A percentile compares a stretch with the other conserved stretches of the same genome.
phyloP scores from a whole-genome alignment of 1,284 basidiomycete genomes.

The Ustilago hordei region DNA sequence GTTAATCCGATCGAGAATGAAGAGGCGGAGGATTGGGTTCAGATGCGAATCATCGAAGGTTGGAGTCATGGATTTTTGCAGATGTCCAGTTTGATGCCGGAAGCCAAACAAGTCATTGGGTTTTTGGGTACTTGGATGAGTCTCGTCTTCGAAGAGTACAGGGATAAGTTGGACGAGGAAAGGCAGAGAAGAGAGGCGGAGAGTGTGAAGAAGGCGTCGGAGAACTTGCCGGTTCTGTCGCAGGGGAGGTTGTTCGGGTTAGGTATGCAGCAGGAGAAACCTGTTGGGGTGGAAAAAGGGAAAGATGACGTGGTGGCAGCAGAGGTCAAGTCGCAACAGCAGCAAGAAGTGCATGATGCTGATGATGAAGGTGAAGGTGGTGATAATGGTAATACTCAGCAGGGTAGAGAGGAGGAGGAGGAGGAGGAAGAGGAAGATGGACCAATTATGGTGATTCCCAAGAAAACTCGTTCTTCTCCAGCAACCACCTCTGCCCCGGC shows the following conservation, averaged over 20 bases:
- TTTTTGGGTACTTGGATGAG: constrained; percentile 94
- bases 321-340: constrained; percentile 2
- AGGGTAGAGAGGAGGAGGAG: constrained; percentile 24
- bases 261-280: not conserved
- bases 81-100: constrained; percentile 87
- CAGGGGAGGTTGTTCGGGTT: not conserved
- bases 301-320: constrained; percentile 8
- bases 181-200: constrained; percentile 22
- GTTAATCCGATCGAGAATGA: constrained; percentile 75
- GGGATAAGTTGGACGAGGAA: constrained; percentile 45
- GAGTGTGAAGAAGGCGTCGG: constrained; percentile 24
- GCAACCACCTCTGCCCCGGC: not conserved
- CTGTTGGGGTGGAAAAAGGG: constrained; percentile 2
- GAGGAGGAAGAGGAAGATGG: constrained; percentile 54
- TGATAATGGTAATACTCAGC: not conserved
- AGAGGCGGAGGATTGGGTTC: constrained; percentile 92
- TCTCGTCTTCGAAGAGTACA: constrained; percentile 76
- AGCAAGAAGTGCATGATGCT: constrained; percentile 3
- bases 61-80: constrained; percentile 73
- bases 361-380: constrained; percentile 5
- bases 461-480: constrained; percentile 30
- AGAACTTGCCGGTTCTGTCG: not conserved
- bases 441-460: constrained; percentile 60
- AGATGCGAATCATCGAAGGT: constrained; percentile 75
- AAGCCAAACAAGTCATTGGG: constrained; percentile 83